Evolutionary conservation across 2,329 filamentous ascomycete species (phyloP).

Genomic region (Paraconiothyrium sp.): DNA sequence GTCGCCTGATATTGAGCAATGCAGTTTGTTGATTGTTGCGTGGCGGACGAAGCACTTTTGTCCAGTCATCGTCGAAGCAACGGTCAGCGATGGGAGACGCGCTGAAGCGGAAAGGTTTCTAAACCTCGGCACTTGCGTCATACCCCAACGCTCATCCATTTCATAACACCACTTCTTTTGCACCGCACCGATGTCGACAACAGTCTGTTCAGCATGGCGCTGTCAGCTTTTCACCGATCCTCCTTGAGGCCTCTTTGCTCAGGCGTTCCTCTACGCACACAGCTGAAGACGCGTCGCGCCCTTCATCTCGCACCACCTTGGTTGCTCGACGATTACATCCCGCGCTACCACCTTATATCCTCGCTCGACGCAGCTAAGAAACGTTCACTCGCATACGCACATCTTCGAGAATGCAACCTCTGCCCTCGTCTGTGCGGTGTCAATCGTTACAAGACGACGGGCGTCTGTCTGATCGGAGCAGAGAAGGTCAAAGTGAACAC

Average conservation of each 20-base stretch:
- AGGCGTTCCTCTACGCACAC: neutral
- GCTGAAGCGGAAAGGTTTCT: conserved; percentile 6
- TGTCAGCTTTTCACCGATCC: conserved; percentile 23
- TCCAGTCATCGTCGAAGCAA: neutral
- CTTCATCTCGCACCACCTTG: conserved; percentile 70
- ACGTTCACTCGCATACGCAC: conserved; percentile 75
- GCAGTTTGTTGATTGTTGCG: neutral
- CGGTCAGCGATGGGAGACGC: neutral
- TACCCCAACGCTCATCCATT: neutral
- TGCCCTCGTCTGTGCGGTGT: conserved; percentile 81
- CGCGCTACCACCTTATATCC: conserved; percentile 75
- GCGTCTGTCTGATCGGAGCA: conserved; percentile 78
- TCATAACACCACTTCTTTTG: neutral
- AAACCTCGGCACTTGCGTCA: conserved; percentile 17
- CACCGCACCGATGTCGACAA: neutral
- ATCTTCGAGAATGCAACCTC: conserved; percentile 81
- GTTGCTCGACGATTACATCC: conserved; percentile 76
- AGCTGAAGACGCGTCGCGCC: conserved; percentile 31
- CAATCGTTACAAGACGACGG: conserved; percentile 81
- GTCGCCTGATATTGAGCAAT: neutral
- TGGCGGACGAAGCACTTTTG: neutral
- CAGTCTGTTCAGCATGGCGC: neutral
- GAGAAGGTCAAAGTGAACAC: conserved; percentile 81
- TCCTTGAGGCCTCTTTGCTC: conserved; percentile 13
- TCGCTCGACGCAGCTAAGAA: conserved; percentile 77